These are phyloP conservation scores for Ascochyta lentis DNA, from an alignment of 2,329 filamentous ascomycete genomes.

Conservation along the genomic window DNA sequence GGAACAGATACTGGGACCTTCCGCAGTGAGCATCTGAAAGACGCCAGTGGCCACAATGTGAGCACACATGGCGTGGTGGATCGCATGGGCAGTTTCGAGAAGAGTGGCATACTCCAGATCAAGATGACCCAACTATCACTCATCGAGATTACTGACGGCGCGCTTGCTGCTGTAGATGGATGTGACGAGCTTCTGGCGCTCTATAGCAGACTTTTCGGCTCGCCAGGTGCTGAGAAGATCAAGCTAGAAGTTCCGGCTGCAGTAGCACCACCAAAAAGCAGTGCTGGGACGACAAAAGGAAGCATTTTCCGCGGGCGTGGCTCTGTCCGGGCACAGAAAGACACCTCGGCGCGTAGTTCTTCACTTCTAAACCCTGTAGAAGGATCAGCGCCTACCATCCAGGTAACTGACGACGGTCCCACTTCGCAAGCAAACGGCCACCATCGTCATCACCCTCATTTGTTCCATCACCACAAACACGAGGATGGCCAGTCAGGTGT, in stretches of 20 bases:
- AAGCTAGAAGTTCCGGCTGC: constrained; percentile 53
- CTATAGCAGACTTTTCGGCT: constrained; percentile 81
- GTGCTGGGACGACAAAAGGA: constrained; percentile 73
- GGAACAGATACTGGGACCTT: constrained; percentile 59
- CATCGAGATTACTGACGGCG: constrained; percentile 81
- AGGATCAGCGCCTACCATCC: constrained; percentile 70
- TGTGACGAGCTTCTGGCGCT: constrained; percentile 84
- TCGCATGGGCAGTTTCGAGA: constrained; percentile 83
- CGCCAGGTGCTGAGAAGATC: constrained; percentile 50
- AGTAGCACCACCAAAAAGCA: constrained; percentile 63
- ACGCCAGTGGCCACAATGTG: constrained; percentile 24
- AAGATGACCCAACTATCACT: constrained; percentile 94
- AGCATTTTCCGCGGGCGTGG: constrained; percentile 73
- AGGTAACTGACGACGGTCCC: constrained; percentile 71
- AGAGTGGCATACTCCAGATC: constrained; percentile 86
- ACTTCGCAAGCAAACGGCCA: constrained; percentile 34
- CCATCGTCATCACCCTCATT: constrained; percentile 45
- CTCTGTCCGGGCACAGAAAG: constrained; percentile 24
- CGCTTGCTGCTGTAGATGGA: constrained; percentile 84
- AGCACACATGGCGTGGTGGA: constrained; percentile 67
- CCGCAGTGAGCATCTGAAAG: constrained; percentile 71
- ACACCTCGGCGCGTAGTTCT: constrained; percentile 26
- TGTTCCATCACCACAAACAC: constrained; percentile 44
- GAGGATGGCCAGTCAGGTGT: constrained; percentile 44
- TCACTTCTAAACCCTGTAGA: constrained; percentile 35